A percentile compares a stretch with the other conserved stretches of the same genome.
phyloP scores from a whole-genome alignment of 257 asterid species.

The Ajuga chamaepitys region DNA sequence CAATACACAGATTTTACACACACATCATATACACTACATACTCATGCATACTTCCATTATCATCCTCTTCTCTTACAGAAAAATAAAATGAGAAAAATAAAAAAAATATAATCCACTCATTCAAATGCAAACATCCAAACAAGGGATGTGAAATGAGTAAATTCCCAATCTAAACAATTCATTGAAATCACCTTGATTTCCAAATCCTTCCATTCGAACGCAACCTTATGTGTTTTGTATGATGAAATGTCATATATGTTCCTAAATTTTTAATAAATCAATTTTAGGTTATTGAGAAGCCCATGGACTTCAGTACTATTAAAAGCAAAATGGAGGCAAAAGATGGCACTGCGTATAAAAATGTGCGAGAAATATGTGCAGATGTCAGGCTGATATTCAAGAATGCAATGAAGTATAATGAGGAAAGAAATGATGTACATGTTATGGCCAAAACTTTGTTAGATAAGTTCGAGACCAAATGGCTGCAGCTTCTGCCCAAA shows the following conservation, averaged over 20 bases:
- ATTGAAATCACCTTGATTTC: too few relatives aligned
- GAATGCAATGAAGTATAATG: conserved; percentile 87
- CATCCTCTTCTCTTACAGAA: too few relatives aligned
- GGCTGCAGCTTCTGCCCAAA: conserved; percentile 87
- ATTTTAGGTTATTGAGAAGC: conserved; percentile 81
- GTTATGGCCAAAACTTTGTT: conserved; percentile 80
- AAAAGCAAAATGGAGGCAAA: conserved; percentile 80
- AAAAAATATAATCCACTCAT: too few relatives aligned
- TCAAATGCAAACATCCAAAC: too few relatives aligned
- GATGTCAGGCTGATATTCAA: conserved; percentile 84
- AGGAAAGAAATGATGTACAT: conserved; percentile 76
- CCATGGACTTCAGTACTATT: conserved; percentile 92
- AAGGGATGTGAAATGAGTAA: too few relatives aligned
- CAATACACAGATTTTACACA: too few relatives aligned
- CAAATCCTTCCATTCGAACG: too few relatives aligned
- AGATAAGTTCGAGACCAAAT: conserved; percentile 78
- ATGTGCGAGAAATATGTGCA: conserved; percentile 78
- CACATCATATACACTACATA: too few relatives aligned
- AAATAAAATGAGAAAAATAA: too few relatives aligned
- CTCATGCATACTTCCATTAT: too few relatives aligned
- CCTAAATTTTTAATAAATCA: background rate
- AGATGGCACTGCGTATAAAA: conserved; percentile 72
- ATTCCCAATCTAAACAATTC: too few relatives aligned
- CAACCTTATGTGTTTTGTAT: background rate
- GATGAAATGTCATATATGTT: background rate